phyloP scores from a whole-genome alignment of 805 yeast species.

The Candida taoyuanica region DNA sequence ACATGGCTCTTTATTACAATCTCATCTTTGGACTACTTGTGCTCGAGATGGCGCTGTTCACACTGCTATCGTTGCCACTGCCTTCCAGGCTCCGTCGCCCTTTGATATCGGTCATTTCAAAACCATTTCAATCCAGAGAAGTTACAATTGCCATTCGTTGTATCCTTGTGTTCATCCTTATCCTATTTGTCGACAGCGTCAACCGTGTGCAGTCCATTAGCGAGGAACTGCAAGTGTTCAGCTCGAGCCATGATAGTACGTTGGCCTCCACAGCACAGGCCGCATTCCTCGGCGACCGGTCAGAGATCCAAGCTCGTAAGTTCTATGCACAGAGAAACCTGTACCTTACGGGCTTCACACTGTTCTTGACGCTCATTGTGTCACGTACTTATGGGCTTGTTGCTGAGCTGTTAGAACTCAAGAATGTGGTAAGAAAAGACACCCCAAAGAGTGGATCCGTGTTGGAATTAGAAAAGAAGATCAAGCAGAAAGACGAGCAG shows the following conservation, averaged over 20 bases:
- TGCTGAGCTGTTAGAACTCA: slow-evolving; percentile 61
- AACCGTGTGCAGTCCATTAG: slow-evolving; percentile 73
- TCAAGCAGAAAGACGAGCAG: slow-evolving; percentile 52
- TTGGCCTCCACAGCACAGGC: slow-evolving; percentile 19
- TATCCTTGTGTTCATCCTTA: slow-evolving; percentile 73
- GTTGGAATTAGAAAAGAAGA: slow-evolving; percentile 15
- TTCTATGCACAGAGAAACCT: slow-evolving; percentile 96
- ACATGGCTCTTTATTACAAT: slow-evolving; percentile 32
- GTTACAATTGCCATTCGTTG: slow-evolving; percentile 78
- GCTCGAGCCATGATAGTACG: slow-evolving; percentile 16
- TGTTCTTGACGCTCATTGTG: slow-evolving; percentile 81
- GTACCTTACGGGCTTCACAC: slow-evolving; percentile 92
- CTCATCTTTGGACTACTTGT: slow-evolving; percentile 67
- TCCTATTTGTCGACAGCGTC: slow-evolving; percentile 83
- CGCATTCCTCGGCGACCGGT: slow-evolving; percentile 47
- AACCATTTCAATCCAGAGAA: slow-evolving; percentile 67
- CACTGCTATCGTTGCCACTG: slow-evolving; percentile 77
- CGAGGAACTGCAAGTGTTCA: slow-evolving; percentile 47
- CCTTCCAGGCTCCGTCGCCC: slow-evolving; percentile 73
- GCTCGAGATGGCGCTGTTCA: slow-evolving; percentile 73
- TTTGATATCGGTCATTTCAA: slow-evolving; percentile 54
- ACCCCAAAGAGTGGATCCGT: slow-evolving; percentile 23
- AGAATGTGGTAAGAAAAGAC: slow-evolving; percentile 49
- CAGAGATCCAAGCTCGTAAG: slow-evolving; percentile 84
- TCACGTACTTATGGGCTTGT: slow-evolving; percentile 81